phyloP scores from a whole-genome alignment of 2,329 filamentous ascomycete genomes.

The Fusarium burgessii region DNA sequence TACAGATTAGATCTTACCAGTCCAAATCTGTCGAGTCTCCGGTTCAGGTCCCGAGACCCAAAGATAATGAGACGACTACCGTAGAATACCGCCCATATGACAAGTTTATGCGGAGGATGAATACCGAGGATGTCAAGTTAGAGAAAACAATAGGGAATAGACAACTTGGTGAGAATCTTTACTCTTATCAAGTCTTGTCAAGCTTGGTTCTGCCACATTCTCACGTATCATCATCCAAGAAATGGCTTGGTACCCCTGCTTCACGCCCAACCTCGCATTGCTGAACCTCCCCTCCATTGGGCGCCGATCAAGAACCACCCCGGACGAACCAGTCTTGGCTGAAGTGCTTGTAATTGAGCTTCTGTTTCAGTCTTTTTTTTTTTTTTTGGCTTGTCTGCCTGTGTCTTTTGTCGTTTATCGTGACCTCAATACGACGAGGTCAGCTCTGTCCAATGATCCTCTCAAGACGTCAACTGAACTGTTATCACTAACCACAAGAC shows the following conservation, averaged over 20 bases:
- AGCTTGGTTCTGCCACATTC: slow-evolving; percentile 9
- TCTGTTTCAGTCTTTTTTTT: not conserved
- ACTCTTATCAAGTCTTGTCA: slow-evolving; percentile 21
- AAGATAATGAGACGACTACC: slow-evolving; percentile 12
- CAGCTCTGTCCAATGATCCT: slow-evolving; percentile 16
- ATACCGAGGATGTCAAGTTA: slow-evolving; percentile 10
- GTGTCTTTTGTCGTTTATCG: not conserved
- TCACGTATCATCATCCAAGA: slow-evolving; percentile 31
- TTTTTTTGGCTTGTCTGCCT: not conserved
- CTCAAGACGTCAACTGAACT: slow-evolving; percentile 14
- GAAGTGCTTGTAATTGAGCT: slow-evolving; percentile 34
- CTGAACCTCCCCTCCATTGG: slow-evolving; percentile 38
- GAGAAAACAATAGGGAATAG: not conserved
- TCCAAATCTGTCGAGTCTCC: slow-evolving; percentile 25
- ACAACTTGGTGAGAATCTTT: not conserved
- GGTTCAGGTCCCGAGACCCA: slow-evolving; percentile 28
- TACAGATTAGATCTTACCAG: slow-evolving; percentile 18
- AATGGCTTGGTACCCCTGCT: slow-evolving; percentile 30
- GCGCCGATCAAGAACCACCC: slow-evolving; percentile 38
- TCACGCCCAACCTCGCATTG: slow-evolving; percentile 37
- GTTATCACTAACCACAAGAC: slow-evolving; percentile 12
- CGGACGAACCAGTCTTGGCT: slow-evolving; percentile 30
- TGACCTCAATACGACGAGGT: slow-evolving; percentile 12
- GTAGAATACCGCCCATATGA: slow-evolving; percentile 28
- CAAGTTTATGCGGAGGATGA: slow-evolving; percentile 9